Base-by-base conservation (phyloP, 176 grass and related monocot species). In the Paspalum vaginatum region DNA sequence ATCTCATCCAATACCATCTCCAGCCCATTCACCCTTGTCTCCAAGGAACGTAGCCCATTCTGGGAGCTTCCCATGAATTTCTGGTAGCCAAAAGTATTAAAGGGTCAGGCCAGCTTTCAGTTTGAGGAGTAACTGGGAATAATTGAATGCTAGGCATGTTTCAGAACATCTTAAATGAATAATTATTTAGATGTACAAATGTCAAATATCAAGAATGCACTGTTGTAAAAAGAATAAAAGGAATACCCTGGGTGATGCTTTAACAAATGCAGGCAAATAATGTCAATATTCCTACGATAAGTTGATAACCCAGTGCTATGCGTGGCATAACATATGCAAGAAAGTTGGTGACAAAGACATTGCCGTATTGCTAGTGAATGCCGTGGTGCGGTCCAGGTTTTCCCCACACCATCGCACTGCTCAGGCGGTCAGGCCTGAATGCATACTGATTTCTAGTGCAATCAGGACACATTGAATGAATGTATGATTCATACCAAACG, bases 41-140 rank as follows among this genome's bases (percentile, higher is more conserved):
- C 96, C 76, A 99, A 79, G 15, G 96, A 95, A 42, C 93, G 88
- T 44, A 99, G 93, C 12, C 88, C 92, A 57, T 87, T 89, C 74
- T 99, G 92, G n/a, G 96, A 99, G 79, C 79, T 93, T 54, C 96
- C 92, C 77, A 99, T 99, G 83, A 99, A 95, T 66, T 86, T 93
- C 96, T 99, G 83, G 44, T 54, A 65, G 51, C 11, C 8, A 92
- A 84, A 82, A 54, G 66, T 17, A 65, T 79, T 3, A 2, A 70
- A 76, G n/a, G 45, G 54, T 89, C 39, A n/a, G n/a, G n/a, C n/a
- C n/a, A 6, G 12, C 14, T 59, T 26, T 57, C 49, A 52, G 44
- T 67, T 78, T 74, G 6, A 69, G 61, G 52, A 70, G 13, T 56
- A 75, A 68, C 24, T 68, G 2, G 6, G 41, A 13, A 75, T 27